Base-by-base conservation (phyloP, 1,284 basidiomycete genomes). In the Polyporus tsugae region DNA sequence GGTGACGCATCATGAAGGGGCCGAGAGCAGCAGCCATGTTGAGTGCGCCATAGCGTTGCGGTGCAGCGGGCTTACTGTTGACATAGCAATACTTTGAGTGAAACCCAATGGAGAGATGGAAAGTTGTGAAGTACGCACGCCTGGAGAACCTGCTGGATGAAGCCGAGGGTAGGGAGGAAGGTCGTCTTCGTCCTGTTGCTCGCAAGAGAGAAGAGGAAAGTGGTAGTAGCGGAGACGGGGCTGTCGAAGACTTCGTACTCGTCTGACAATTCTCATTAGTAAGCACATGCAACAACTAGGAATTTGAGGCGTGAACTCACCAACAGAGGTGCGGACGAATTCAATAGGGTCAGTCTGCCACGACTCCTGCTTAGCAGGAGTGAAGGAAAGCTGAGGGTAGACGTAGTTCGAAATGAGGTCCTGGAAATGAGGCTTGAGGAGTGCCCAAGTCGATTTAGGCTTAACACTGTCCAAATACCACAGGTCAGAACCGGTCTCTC, bases 331-430 rank as follows among this genome's bases (percentile, higher is more conserved):
- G 19, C 93, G 88, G 66, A 94, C 82, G 75, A 93, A 96, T 69
- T 96, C 94, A 39, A 93, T 83, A 2, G 94, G 92, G 76, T 96
- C 95, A 19, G 82, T 82, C 68, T 90, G 86, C 92, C 94, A 96
- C 17, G 91, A 82, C 61, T 89, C 85, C 74, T 89, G 84, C 76
- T 90, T 90, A 0, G 85, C 80, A 11, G 88, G 80, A 25, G 88
- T 92, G 82, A 95, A 95, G 42, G 89, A 91, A 25, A 96, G 85
- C 74, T 94, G 91, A n/a, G 95, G 94, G 83, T 95, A 96, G 9
- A 93, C 89, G 74, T 95, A 95, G 46, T 84, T 86, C 15, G 91
- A 88, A 19, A 95, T 87, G 6, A 96, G 86, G 5, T 81, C 88
- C 75, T 92, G 84, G 60, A 92, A 88, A 74, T 95, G 94, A 25